phyloP scores from a whole-genome alignment of 371 early-diverging fungal genomes.

The Actinomucor elegans region DNA sequence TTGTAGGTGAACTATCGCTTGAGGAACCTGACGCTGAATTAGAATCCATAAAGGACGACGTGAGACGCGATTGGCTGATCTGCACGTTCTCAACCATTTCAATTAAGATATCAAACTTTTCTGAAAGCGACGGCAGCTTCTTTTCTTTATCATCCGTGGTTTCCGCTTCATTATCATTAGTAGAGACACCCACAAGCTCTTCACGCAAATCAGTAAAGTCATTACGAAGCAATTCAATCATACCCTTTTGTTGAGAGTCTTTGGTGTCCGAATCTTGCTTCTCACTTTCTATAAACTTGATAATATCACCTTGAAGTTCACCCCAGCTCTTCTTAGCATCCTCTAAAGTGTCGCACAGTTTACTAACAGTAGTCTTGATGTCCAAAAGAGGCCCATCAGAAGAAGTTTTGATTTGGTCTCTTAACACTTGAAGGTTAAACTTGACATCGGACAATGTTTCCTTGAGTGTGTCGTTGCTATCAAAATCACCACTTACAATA shows the following conservation, averaged over 20 bases:
- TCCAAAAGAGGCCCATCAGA: slow-evolving; percentile 26
- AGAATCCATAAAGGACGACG: slow-evolving; percentile 11
- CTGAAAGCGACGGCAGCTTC: slow-evolving; percentile 21
- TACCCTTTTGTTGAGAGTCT: slow-evolving; percentile 11
- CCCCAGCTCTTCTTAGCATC: slow-evolving; percentile 34
- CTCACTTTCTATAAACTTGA: slow-evolving; percentile 29
- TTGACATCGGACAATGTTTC: slow-evolving; percentile 34
- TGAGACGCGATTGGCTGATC: slow-evolving; percentile 26
- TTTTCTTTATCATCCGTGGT: neutral
- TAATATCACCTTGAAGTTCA: slow-evolving; percentile 34
- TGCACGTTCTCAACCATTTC: slow-evolving; percentile 44
- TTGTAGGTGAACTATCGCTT: neutral
- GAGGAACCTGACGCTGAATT: neutral
- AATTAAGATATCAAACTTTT: slow-evolving; percentile 40
- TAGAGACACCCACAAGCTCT: slow-evolving; percentile 22
- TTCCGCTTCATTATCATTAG: neutral
- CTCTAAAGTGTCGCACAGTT: slow-evolving; percentile 27
- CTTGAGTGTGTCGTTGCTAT: slow-evolving; percentile 6
- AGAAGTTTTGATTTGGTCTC: slow-evolving; percentile 29
- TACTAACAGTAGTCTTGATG: slow-evolving; percentile 30
- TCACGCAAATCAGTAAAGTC: slow-evolving; percentile 24
- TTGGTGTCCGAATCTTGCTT: slow-evolving; percentile 13
- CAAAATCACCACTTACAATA: neutral
- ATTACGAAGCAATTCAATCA: slow-evolving; percentile 12
- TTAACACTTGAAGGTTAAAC: slow-evolving; percentile 29